Evolutionary conservation across 257 asterid species (phyloP).

Genomic region (Solanum bulbocastanum): DNA sequence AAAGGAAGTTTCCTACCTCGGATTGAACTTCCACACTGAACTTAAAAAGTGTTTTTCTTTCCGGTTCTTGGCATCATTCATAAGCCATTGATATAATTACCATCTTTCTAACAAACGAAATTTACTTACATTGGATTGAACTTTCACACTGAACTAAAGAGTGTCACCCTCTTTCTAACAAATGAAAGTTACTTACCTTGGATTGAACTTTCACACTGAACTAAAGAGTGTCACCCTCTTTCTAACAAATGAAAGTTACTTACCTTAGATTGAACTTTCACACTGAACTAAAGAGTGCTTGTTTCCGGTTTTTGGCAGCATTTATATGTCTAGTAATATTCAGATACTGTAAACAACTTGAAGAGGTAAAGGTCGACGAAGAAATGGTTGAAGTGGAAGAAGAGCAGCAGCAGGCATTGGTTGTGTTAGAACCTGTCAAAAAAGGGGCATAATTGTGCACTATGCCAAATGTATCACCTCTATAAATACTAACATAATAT

Average conservation of each 20-base stretch:
- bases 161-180: background rate
- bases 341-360: slow-evolving; percentile 52
- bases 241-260: background rate
- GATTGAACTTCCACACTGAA: background rate
- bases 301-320: slow-evolving; percentile 38
- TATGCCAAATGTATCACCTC: background rate
- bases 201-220: background rate
- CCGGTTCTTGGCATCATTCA: slow-evolving; percentile 48
- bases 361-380: slow-evolving; percentile 26
- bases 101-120: background rate
- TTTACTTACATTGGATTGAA: background rate
- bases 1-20: background rate
- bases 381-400: slow-evolving; percentile 4
- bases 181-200: background rate
- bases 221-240: background rate
- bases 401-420: slow-evolving; percentile 34
- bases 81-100: background rate
- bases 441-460: background rate
- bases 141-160: background rate
- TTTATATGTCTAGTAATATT: slow-evolving; percentile 68
- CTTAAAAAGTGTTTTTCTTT: background rate
- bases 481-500: background rate
- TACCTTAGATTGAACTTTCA: background rate
- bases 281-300: background rate
- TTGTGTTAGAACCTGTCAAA: slow-evolving; percentile 26